Evolutionary conservation across 495 filamentous ascomycete species (phyloP), one percentile per base, ranked within the genome.

Genomic region (Daldinia decipiens): DNA sequence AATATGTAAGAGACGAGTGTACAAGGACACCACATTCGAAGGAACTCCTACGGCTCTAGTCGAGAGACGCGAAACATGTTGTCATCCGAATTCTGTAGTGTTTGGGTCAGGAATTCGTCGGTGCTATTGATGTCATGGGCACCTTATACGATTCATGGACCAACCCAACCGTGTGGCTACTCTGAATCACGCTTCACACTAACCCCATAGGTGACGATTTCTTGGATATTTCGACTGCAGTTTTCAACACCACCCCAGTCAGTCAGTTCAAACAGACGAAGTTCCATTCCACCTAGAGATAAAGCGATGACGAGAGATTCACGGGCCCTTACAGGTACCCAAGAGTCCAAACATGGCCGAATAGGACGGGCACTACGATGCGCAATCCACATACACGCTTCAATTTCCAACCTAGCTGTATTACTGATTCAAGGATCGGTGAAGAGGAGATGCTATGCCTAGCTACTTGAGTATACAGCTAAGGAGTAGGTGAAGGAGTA

Each of bases 81-180:
- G 21, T 24, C 19, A 21, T 47, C 43, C 9, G 19, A 24, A 12
- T 24, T 47, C 8, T 47, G 8, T 24, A 24, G 8, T 47, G 43
- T 47, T 47, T 24, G 9, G 43, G 7, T 24, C 7, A 31, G 34
- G 12, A 45, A 17, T 24, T 9, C 17, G 1, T 52, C 43, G 19
- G 31, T 15, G n/a, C 9, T 43, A 15, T 73, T 59, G 51, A 66
- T 73, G 61, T 62, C 65, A 65, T 73, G 27, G 21, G 17, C 17
- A 53, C 40, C 39, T 12, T 12, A 13, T 59, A 17, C 65, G 70
- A 68, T 53, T 65, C 70, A 62, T 73, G 57, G 12, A 5, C 31
- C 45, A 58, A 21, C 40, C 57, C 36, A 62, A n/a, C 34, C 4
- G 57, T 17, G 24, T 8, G 54, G 27, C 34, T 59, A 53, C 40